Evolutionary conservation across 75 land plant species (phyloP).

Genomic region (Selaginella tamariscina): DNA sequence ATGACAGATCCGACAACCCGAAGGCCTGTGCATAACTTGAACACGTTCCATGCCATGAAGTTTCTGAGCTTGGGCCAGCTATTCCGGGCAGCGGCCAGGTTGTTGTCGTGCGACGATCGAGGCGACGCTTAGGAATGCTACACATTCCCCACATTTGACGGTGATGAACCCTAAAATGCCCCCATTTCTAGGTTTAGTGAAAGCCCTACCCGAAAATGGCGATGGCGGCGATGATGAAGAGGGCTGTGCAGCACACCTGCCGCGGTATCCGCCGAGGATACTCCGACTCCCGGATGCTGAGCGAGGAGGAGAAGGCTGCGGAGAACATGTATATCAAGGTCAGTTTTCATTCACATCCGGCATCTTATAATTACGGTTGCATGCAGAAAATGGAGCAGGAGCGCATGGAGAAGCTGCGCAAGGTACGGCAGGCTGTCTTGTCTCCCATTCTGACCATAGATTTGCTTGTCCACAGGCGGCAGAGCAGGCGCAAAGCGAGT

Average conservation of each 20-base stretch:
- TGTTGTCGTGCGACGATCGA: neutral
- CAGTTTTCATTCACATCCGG: neutral
- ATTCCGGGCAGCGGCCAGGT: neutral
- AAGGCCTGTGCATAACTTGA: conserved; percentile 60
- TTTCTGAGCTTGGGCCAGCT: neutral
- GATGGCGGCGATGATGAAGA: neutral
- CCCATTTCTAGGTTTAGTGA: neutral
- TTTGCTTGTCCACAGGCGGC: too few species aligned
- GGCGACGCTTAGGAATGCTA: neutral
- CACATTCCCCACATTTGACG: too few species aligned
- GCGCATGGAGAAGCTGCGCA: neutral
- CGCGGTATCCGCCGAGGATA: neutral
- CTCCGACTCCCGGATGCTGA: neutral
- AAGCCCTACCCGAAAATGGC: neutral
- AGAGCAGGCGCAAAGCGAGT: too few species aligned
- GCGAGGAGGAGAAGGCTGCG: conserved; percentile 2
- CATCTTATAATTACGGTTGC: neutral
- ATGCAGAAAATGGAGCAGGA: neutral
- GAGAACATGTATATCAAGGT: neutral
- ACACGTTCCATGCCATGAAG: conserved; percentile 40
- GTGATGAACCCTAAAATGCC: neutral
- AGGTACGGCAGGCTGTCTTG: neutral
- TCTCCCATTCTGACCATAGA: neutral
- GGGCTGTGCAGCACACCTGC: neutral
- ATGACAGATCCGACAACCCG: conserved; percentile 52